phyloP scores from a whole-genome alignment of 768 basidiomycete species.

The Boletus huronensis region DNA sequence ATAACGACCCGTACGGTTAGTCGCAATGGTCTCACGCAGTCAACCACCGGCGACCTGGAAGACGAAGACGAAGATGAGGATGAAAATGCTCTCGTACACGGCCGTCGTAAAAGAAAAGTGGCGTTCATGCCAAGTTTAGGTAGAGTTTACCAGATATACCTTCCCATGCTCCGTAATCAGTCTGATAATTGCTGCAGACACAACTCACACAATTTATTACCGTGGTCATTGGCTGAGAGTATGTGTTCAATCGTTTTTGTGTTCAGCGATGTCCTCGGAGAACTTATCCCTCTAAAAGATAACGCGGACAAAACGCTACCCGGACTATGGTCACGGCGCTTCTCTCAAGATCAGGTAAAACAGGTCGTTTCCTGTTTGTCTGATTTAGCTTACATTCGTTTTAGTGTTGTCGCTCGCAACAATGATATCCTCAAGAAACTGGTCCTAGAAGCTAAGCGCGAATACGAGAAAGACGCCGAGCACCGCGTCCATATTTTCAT shows the following conservation, averaged over 20 bases:
- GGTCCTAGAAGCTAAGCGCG: conserved; percentile 81
- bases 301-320: conserved; percentile 73
- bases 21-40: conserved; percentile 60
- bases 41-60: conserved; percentile 72
- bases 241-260: conserved; percentile 24
- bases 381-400: conserved; percentile 12
- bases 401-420: conserved; percentile 81
- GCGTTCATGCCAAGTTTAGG: conserved; percentile 85
- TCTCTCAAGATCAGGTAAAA: conserved; percentile 76
- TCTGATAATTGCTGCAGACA: conserved; percentile 47
- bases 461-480: conserved; percentile 88
- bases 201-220: conserved; percentile 87
- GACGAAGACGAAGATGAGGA: conserved; percentile 72
- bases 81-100: conserved; percentile 57
- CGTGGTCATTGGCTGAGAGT: conserved; percentile 86
- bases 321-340: conserved; percentile 69
- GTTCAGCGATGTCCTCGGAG: conserved; percentile 15
- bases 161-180: conserved; percentile 9
- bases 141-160: conserved; percentile 34
- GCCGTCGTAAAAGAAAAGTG: conserved; percentile 72
- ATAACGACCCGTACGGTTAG: conserved; percentile 76
- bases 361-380: conserved; percentile 10
- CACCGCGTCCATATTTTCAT: conserved; percentile 88
- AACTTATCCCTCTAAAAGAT: conserved; percentile 45
- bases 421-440: conserved; percentile 86